These are phyloP conservation scores for Vitis rupestris DNA, from an alignment of 164 flowering plant genomes.

Conservation along the genomic window DNA sequence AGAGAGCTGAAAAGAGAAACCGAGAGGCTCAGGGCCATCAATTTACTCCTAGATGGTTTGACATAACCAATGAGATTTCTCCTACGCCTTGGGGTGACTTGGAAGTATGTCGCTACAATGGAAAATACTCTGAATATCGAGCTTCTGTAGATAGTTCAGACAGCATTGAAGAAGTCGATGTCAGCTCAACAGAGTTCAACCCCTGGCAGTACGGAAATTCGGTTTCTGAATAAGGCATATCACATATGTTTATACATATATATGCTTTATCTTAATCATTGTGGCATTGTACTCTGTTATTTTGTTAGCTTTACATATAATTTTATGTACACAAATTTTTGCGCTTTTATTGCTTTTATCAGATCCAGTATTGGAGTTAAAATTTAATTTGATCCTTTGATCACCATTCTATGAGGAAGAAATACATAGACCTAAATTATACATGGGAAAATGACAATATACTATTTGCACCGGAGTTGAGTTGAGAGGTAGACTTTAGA, in stretches of 20 bases:
- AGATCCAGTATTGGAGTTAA: too few species aligned
- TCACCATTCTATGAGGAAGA: background rate
- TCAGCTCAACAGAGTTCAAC: constrained; percentile 58
- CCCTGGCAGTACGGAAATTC: constrained; percentile 76
- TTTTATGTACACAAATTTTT: too few species aligned
- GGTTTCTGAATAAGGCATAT: constrained; percentile 24
- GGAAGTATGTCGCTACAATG: constrained; percentile 74
- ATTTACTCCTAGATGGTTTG: constrained; percentile 78
- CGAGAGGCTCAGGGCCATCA: constrained; percentile 68
- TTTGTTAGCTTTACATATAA: background rate
- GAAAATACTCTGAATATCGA: constrained; percentile 65
- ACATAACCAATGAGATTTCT: constrained; percentile 49
- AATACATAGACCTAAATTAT: background rate
- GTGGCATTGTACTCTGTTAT: background rate
- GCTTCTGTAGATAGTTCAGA: constrained; percentile 48
- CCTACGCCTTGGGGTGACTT: constrained; percentile 91
- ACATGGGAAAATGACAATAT: too few species aligned
- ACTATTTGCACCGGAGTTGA: too few species aligned
- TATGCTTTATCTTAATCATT: background rate
- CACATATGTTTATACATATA: background rate
- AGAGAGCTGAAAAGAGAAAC: constrained; percentile 78
- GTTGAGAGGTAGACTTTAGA: too few species aligned
- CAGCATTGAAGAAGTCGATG: constrained; percentile 30
- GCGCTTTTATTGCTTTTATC: too few species aligned
- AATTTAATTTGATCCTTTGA: background rate